phyloP scores from a whole-genome alignment of 2,329 filamentous ascomycete species.

The Aspergillus sp. region DNA sequence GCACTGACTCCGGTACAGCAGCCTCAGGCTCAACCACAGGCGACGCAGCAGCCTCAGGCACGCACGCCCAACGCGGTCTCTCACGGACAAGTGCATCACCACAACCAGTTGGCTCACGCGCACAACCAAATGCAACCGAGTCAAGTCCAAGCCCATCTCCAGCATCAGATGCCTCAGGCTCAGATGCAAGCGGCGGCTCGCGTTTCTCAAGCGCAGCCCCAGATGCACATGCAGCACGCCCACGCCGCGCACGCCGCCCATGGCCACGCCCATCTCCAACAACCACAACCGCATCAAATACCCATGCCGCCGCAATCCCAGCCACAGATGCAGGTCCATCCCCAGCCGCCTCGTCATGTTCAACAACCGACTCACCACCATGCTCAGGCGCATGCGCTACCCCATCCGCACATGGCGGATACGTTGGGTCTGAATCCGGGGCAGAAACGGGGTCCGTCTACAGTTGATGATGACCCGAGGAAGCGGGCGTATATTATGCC shows the following conservation, averaged over 20 bases:
- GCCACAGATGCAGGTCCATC: constrained; percentile 16
- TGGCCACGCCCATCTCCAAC: background rate
- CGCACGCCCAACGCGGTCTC: background rate
- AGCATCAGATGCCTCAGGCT: background rate
- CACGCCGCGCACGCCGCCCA: background rate
- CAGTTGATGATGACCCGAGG: constrained; percentile 20
- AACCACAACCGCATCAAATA: constrained; percentile 1
- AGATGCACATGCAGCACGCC: constrained; percentile 13
- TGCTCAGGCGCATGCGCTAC: background rate
- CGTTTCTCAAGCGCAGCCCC: constrained; percentile 8
- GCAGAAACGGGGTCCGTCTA: constrained; percentile 17
- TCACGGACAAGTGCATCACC: background rate
- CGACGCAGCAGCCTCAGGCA: background rate
- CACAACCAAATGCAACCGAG: background rate
- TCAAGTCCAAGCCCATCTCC: background rate
- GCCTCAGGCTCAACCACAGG: background rate
- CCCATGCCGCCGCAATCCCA: constrained; percentile 20
- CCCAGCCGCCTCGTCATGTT: constrained; percentile 6
- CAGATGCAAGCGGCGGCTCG: background rate
- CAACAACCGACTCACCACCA: constrained; percentile 16
- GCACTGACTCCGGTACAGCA: background rate
- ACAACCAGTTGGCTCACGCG: background rate
- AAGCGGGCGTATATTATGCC: constrained; percentile 23
- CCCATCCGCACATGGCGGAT: constrained; percentile 5
- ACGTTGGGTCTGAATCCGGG: constrained; percentile 19